Evolutionary conservation across 1,284 basidiomycete species (phyloP).

Genomic region (Cutaneotrichosporon cavernicola): DNA sequence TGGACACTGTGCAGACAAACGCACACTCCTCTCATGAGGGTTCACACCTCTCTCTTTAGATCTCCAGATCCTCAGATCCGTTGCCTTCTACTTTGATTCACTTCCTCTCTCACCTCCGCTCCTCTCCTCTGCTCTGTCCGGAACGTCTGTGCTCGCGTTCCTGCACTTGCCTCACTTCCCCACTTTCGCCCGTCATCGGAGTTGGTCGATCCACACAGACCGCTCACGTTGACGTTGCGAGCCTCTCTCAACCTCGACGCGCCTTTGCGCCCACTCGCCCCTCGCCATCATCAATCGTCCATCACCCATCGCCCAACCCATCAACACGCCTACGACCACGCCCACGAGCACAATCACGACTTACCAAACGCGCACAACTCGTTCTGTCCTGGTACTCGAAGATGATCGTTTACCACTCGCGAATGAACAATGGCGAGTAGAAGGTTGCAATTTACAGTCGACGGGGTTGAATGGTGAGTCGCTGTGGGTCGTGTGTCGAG

Average conservation of each 20-base stretch:
- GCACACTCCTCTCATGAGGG: too few relatives aligned
- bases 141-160: not conserved
- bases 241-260: not conserved
- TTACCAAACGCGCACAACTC: constrained; percentile 12
- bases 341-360: not conserved
- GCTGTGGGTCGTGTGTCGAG: constrained; percentile 9
- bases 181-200: not conserved
- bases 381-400: constrained; percentile 12
- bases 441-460: not conserved
- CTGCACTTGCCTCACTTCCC: too few relatives aligned
- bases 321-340: not conserved
- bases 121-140: too few relatives aligned
- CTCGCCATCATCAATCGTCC: not conserved
- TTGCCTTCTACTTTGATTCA: too few relatives aligned
- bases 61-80: too few relatives aligned
- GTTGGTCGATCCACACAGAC: not conserved
- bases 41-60: too few relatives aligned
- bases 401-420: not conserved
- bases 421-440: not conserved
- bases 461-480: not conserved
- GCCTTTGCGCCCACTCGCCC: too few relatives aligned
- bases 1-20: too few relatives aligned
- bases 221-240: not conserved
- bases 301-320: not conserved
- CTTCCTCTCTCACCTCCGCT: too few relatives aligned